These are phyloP conservation scores for Zygotorulaspora chibaensis DNA, from an alignment of 805 yeast genomes.

Conservation along the genomic window DNA sequence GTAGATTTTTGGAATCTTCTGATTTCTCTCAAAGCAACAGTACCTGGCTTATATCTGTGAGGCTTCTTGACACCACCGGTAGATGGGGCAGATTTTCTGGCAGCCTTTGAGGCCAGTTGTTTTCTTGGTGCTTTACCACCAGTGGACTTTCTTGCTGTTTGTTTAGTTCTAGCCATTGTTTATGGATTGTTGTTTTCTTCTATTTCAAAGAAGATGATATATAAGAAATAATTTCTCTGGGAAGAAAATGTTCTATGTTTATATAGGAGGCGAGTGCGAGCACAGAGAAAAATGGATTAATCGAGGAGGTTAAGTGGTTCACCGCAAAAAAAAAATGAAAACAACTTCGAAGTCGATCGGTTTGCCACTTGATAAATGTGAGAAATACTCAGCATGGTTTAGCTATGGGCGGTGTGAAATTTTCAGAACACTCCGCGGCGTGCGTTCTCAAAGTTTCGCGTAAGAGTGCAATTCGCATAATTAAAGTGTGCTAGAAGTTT, in stretches of 20 bases:
- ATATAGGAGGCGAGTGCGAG: slow-evolving; percentile 1
- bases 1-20: slow-evolving; percentile 97
- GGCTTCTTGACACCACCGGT: slow-evolving; percentile 93
- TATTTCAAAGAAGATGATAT: too few species aligned
- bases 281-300: neutral
- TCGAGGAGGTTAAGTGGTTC: neutral
- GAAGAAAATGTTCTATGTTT: slow-evolving; percentile 1
- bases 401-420: slow-evolving; percentile 22
- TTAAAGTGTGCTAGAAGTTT: slow-evolving; percentile 16
- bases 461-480: slow-evolving; percentile 7
- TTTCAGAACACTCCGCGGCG: slow-evolving; percentile 9
- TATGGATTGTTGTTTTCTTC: slow-evolving; percentile 1
- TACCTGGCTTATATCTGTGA: slow-evolving; percentile 97
- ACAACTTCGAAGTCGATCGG: neutral
- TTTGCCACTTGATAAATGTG: slow-evolving; percentile 7
- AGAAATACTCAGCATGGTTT: slow-evolving; percentile 21
- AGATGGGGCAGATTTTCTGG: slow-evolving; percentile 89
- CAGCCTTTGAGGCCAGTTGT: slow-evolving; percentile 88
- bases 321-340: neutral
- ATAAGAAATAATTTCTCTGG: neutral
- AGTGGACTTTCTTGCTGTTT: slow-evolving; percentile 91
- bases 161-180: slow-evolving; percentile 86
- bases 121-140: slow-evolving; percentile 97
- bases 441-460: slow-evolving; percentile 24
- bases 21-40: slow-evolving; percentile 93